Conservation (phyloP, 495 filamentous ascomycete genomes). For the Clohesyomyces aquaticus region DNA sequence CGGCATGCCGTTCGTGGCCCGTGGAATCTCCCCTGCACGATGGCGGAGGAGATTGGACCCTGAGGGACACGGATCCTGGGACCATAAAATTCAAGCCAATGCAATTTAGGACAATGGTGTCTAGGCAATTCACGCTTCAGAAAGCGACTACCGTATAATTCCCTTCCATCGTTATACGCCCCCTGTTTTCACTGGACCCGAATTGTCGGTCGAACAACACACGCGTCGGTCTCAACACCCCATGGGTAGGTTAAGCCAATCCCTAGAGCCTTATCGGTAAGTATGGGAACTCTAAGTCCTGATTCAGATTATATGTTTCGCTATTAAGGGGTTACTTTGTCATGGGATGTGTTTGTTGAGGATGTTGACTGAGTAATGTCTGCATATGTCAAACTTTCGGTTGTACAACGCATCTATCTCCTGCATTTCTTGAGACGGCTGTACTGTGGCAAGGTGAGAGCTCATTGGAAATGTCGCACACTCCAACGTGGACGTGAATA, state of each 20-base stretch:
- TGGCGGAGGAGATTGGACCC: neutral
- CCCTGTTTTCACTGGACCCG: too few species aligned
- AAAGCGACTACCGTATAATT: too few species aligned
- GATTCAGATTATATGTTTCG: too few species aligned
- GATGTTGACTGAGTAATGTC: neutral
- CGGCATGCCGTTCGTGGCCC: neutral
- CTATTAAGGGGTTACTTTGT: too few species aligned
- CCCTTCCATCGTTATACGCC: too few species aligned
- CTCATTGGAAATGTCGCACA: constrained; percentile 32
- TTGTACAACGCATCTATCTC: constrained; percentile 26
- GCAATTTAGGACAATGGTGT: neutral
- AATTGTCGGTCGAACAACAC: too few species aligned
- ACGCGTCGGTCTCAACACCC: too few species aligned
- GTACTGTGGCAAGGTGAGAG: neutral
- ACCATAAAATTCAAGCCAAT: neutral
- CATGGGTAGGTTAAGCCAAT: too few species aligned
- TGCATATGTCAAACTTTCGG: neutral
- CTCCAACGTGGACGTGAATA: constrained; percentile 15
- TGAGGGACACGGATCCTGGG: neutral
- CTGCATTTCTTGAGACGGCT: constrained; percentile 32
- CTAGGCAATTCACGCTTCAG: neutral
- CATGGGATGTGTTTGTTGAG: too few species aligned
- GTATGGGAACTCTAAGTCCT: too few species aligned
- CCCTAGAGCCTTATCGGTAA: too few species aligned
- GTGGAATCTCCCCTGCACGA: neutral